phyloP scores from a whole-genome alignment of 805 yeast genomes.

The Grigorovia humatica region DNA sequence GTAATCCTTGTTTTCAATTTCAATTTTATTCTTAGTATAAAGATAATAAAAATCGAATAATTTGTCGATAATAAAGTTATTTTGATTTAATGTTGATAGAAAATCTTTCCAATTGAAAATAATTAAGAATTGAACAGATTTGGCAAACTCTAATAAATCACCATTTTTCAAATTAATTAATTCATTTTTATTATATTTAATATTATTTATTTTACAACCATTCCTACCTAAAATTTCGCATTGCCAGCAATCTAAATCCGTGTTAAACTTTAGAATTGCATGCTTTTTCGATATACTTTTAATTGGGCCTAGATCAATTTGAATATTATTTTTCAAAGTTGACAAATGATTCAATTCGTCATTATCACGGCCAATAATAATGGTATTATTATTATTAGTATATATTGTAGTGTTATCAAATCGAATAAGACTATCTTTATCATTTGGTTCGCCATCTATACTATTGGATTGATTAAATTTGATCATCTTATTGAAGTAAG shows the following conservation, averaged over 20 bases:
- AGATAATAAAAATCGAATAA: background rate
- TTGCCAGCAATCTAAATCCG: conserved; percentile 72
- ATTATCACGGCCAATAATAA: background rate
- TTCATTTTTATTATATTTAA: background rate
- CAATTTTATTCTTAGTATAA: background rate
- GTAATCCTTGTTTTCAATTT: background rate
- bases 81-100: background rate
- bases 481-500: background rate
- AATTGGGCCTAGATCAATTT: conserved; percentile 92
- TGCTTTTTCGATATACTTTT: conserved; percentile 92
- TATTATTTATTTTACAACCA: conserved; percentile 59
- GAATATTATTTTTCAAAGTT: conserved; percentile 1
- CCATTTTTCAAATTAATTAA: background rate
- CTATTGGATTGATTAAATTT: background rate
- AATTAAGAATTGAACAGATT: background rate
- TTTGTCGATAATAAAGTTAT: background rate
- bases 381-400: background rate
- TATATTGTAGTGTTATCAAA: background rate
- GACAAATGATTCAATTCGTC: background rate
- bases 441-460: background rate
- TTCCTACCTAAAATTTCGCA: conserved; percentile 75
- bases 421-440: background rate
- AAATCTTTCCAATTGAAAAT: background rate
- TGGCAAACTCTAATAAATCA: background rate
- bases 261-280: conserved; percentile 71